Percentiles rank a stretch among this genome's conserved stretches.
Evolutionary conservation across 306 rosid species (phyloP).

Genomic region (Quercus cerris): DNA sequence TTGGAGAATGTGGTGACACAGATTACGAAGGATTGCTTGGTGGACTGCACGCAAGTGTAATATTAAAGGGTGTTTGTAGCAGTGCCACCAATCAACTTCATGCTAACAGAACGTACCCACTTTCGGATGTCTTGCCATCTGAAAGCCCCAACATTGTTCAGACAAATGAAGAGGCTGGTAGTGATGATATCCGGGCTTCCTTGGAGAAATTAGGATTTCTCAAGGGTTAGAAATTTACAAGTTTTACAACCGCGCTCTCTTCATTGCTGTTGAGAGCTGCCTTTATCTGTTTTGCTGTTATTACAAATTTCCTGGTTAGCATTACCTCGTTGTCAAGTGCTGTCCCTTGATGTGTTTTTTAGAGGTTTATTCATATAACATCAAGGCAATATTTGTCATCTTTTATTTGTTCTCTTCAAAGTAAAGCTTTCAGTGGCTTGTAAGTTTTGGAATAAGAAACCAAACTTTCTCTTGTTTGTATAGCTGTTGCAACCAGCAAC

Average conservation of each 20-base stretch:
- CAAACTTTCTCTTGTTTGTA: not conserved
- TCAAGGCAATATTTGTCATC: not conserved
- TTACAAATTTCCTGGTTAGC: not conserved
- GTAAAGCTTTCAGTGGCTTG: not conserved
- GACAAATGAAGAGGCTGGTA: constrained; percentile 52
- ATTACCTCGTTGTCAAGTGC: not conserved
- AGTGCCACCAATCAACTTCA: constrained; percentile 67
- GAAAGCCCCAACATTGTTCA: constrained; percentile 73
- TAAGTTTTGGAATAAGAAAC: constrained; percentile 15
- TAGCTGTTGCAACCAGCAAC: not conserved
- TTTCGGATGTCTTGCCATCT: constrained; percentile 72
- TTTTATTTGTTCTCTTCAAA: not conserved
- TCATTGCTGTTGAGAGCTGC: constrained; percentile 19
- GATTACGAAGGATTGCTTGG: constrained; percentile 95
- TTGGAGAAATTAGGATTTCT: constrained; percentile 66
- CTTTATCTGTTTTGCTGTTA: not conserved
- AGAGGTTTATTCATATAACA: not conserved
- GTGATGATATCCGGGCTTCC: constrained; percentile 57
- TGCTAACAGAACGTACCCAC: constrained; percentile 79
- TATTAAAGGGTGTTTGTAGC: constrained; percentile 76
- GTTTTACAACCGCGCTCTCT: constrained; percentile 11
- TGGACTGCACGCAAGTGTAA: constrained; percentile 76
- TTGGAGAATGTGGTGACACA: constrained; percentile 92
- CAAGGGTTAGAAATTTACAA: constrained; percentile 28
- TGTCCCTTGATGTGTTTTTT: not conserved